Evolutionary conservation across 192 early-diverging fungal genomes (phyloP), one percentile per base, ranked within the genome.

Genomic region (Podila minutissima): DNA sequence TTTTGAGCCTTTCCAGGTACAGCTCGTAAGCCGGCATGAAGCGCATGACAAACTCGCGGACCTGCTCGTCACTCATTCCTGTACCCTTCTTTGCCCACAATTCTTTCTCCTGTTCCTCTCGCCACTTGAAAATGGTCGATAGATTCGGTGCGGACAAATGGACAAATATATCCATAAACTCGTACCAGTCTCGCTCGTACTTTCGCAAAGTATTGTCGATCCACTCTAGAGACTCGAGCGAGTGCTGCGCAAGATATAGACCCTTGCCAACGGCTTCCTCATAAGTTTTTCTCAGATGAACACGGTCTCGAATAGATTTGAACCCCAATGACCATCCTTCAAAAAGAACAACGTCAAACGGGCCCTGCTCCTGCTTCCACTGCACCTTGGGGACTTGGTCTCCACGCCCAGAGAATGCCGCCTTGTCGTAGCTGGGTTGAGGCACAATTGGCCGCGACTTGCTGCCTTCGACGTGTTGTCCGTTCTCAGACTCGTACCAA

Each of bases 251-350:
- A 7, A 85, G 58, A 35, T 79, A 73, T n/a, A 59, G 41, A 15
- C 58, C 53, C 19, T 72, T 49, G 55, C 38, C 32, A 37, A 29
- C 20, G 24, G 64, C 24, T n/a, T 72, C 9, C 7, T 75, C 24
- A 49, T 86, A 83, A 5, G 67, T 61, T 28, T 75, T 41, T 32
- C 15, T 12, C 1, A 90, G 49, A 13, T 59, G 29, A 9, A 9
- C 13, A 0, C 41, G 31, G 3, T 82, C 70, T 9, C 74, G 74
- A 32, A 95, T 74, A 2, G 88, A 70, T 50, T 91, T 94, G 72
- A 97, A 99, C 1, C 96, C 97, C 11, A 97, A 69, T 46, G 87
- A 94, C 96, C 97, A 99, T 0, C 96, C 97, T 78, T 99, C 97
- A 73, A 98, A 93, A 37, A 99, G 74, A 22, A 99, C 84, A 51